Evolutionary conservation across 2,329 filamentous ascomycete species (phyloP).

Genomic region (Ceratocystiopsis sp.): DNA sequence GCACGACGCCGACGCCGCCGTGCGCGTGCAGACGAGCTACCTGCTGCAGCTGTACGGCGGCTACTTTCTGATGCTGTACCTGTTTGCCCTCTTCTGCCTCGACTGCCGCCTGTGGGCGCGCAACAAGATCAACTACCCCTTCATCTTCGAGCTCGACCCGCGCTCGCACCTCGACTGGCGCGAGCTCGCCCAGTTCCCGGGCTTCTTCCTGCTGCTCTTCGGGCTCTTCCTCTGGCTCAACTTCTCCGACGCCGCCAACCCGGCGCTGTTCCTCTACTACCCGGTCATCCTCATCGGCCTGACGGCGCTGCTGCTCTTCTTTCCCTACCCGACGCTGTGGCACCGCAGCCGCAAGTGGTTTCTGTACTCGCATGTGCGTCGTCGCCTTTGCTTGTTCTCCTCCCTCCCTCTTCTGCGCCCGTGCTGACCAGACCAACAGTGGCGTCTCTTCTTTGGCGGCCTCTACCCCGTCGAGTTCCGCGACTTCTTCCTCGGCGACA

Average conservation of each 20-base stretch:
- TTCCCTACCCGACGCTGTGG: constrained; percentile 60
- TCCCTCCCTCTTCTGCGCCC: not conserved
- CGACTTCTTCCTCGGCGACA: constrained; percentile 94
- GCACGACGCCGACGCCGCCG: constrained; percentile 23
- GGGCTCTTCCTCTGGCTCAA: constrained; percentile 82
- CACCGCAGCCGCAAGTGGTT: constrained; percentile 71
- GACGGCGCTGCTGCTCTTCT: constrained; percentile 50
- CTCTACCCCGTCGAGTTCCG: constrained; percentile 89
- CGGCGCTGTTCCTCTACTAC: constrained; percentile 66
- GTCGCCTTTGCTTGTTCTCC: not conserved
- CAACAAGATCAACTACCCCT: constrained; percentile 86
- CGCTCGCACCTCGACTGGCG: constrained; percentile 79
- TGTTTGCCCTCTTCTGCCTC: constrained; percentile 72
- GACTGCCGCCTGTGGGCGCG: constrained; percentile 69
- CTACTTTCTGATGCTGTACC: constrained; percentile 68
- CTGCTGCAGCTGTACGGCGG: constrained; percentile 83
- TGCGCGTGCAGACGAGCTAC: constrained; percentile 43
- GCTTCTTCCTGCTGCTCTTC: constrained; percentile 61
- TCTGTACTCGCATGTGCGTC: constrained; percentile 65
- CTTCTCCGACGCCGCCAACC: constrained; percentile 51
- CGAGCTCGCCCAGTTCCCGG: constrained; percentile 71
- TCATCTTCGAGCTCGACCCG: constrained; percentile 92
- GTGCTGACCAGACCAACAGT: constrained; percentile 26
- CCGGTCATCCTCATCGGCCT: constrained; percentile 63
- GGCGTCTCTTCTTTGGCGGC: constrained; percentile 69